Base-by-base conservation (phyloP, 2,329 filamentous ascomycete species). In the Dothideomycetes sp. region DNA sequence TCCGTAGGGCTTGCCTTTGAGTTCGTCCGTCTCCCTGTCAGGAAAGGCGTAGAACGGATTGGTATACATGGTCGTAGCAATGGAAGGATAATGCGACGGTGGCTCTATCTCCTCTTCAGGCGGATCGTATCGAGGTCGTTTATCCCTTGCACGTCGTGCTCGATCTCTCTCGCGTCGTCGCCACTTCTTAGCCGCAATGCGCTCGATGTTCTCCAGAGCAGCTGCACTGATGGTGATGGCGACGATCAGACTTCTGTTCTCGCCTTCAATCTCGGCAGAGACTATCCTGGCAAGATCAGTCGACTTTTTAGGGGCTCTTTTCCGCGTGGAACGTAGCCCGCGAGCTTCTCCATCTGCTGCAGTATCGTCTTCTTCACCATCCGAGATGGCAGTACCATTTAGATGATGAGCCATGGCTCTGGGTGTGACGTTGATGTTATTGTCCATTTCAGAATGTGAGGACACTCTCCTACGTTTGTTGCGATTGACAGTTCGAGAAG, bases 1-100 rank as follows among this genome's bases (percentile, higher is more conserved):
- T 19, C 91, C 91, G 49, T 96, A 98, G 0, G 91, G 91, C 57
- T 94, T 96, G 36, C 83, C 83, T 58, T 93, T 94, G 30, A 79
- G 68, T 52, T 96, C 88, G 44, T 95, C 88, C 14, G 78, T 78
- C 50, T 95, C 89, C 48, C 84, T 84, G 49, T 95, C 89, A 45
- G 83, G 82, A 48, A 95, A 88, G 0, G 84, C 84, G 51, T 89
- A 89, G 54, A 93, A 89, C 1, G 84, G 83, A 45, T 86, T 81
- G 1, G 77, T 77, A 54, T 84, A 88, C 58, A 53, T 72, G 53
- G 56, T 73, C 59, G 63, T 77, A 64, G 60, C 80, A 55, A 60
- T 80, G 55, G 72, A 66, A 41, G 75, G 77, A 48, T 77, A 58
- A 70, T 75, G 54, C 69, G 70, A 30, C 10, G 52, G 45, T 10